Base-by-base conservation (phyloP, 1,139 yeast genomes). In the Casaregolazyma lundiana region DNA sequence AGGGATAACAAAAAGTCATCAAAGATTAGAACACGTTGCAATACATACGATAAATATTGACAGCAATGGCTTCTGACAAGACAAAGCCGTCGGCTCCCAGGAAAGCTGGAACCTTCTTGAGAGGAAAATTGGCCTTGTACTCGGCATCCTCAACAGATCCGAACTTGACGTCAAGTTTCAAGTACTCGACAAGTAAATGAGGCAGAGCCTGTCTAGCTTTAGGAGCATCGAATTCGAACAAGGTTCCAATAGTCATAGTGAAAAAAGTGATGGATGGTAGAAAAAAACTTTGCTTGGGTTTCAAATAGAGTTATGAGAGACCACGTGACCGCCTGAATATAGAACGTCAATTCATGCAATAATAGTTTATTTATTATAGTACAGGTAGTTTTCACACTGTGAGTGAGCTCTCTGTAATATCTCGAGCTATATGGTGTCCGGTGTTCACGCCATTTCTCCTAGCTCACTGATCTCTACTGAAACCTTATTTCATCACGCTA, bases 51-150 rank as follows among this genome's bases (percentile, higher is more conserved):
- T 76, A 73, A 56, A 68, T 59, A 57, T 67, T 66, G 63, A 90
- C 74, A 52, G 97, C 96, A 64, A 86, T 75, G 55, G 76, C 74
- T 77, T 90, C 97, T 61, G 78, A 76, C 63, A 90, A 75, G 66
- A 79, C 79, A 75, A 73, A 79, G 49, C 96, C 96, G 67, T 85
- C 83, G 57, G 84, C 80, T 50, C 89, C 92, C 60, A 79, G 64
- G 60, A 84, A 86, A 56, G 89, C 83, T 61, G 97, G 97, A 54
- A 78, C 75, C 68, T 77, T 78, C 61, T 71, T 75, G 63, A 81
- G 70, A 60, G 96, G 96, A 80, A 86, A 88, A 63, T 70, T 64
- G 48, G 69, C 71, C 52, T 72, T 77, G 67, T 69, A 82, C 40
- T 62, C 70, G 21, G 70, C 71, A 53, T 69, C 76, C 39, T 63